Base-by-base conservation (phyloP, 2,329 filamentous ascomycete species). In the Rhynchosporium secalis region DNA sequence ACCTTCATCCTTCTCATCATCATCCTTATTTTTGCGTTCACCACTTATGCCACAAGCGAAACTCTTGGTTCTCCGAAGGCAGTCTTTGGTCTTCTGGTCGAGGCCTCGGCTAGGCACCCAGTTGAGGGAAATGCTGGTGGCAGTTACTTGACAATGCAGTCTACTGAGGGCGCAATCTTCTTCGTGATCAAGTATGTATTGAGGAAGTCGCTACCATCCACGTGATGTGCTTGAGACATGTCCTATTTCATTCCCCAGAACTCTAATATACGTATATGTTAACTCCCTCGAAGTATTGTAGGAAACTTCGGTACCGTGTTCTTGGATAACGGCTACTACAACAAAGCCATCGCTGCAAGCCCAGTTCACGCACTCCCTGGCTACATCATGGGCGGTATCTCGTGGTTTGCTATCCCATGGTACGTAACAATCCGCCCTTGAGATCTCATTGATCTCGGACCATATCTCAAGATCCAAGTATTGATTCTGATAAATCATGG, bases 381-480 rank as follows among this genome's bases (percentile, higher is more conserved):
- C 20, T 96, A 96, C 72, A 88, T 96, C 55, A 73, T 73, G 65
- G 92, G 92, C 4, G 92, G 93, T 28, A 81, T 96, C 1, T 87
- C 85, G 56, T 96, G 92, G 92, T 96, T 96, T 69, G 92, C 92
- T 0, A 96, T 97, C 58, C 93, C 93, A 0, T 96, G 91, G 90
- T 20, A 20, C 20, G 20, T 20, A 20, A 20, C 20, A 20, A 1
- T 20, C 20, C 20, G 20, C 20, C 20, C 20, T 20, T 20, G 20
- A 20, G 20, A 20, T 20, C 20, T 20, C 20, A 20, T 20, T 20
- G 20, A 20, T 20, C 1, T 20, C 20, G 20, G 20, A 20, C 20
- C 20, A 20, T 20, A 20, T 20, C 1, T 1, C 20, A 20, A 20
- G 20, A 20, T 20, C 20, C 20, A 20, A 20, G 20, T 20, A 20